phyloP scores from a whole-genome alignment of 495 filamentous ascomycete species.

The Aspergillus steynii region DNA sequence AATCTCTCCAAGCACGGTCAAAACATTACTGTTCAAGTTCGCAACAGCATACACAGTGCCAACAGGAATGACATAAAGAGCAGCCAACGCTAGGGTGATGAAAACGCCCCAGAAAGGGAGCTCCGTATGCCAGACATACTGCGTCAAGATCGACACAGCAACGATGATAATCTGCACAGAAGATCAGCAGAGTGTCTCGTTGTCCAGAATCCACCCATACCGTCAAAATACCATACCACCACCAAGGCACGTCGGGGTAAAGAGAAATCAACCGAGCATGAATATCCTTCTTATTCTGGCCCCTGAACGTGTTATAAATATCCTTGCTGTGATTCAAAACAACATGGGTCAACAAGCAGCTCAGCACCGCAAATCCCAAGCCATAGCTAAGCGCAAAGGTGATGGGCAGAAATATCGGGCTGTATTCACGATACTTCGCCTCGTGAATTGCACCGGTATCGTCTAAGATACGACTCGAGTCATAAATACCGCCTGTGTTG shows the following conservation, averaged over 20 bases:
- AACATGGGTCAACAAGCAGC: slow-evolving; percentile 42
- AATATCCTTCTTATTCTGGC: slow-evolving; percentile 60
- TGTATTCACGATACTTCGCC: slow-evolving; percentile 69
- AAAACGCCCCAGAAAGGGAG: slow-evolving; percentile 80
- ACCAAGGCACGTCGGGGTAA: slow-evolving; percentile 73
- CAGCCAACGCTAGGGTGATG: slow-evolving; percentile 68
- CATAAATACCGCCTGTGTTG: slow-evolving; percentile 72
- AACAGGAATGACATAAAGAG: slow-evolving; percentile 74
- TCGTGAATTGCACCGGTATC: slow-evolving; percentile 67
- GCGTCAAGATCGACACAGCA: slow-evolving; percentile 75
- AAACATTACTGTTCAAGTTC: slow-evolving; percentile 74
- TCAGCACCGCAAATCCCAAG: slow-evolving; percentile 74
- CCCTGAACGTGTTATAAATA: slow-evolving; percentile 23
- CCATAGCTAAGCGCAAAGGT: slow-evolving; percentile 78
- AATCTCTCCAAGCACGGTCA: slow-evolving; percentile 71
- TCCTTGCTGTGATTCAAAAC: slow-evolving; percentile 15
- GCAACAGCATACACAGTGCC: slow-evolving; percentile 85
- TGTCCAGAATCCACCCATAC: background rate
- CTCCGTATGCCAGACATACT: slow-evolving; percentile 77
- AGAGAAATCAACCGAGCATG: slow-evolving; percentile 73
- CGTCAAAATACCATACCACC: slow-evolving; percentile 74
- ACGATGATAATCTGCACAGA: slow-evolving; percentile 55
- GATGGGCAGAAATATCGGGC: slow-evolving; percentile 74
- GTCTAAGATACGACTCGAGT: slow-evolving; percentile 73
- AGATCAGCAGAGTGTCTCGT: no score